Base-by-base conservation (phyloP, 2,329 filamentous ascomycete species). In the Teratosphaeria destructans region DNA sequence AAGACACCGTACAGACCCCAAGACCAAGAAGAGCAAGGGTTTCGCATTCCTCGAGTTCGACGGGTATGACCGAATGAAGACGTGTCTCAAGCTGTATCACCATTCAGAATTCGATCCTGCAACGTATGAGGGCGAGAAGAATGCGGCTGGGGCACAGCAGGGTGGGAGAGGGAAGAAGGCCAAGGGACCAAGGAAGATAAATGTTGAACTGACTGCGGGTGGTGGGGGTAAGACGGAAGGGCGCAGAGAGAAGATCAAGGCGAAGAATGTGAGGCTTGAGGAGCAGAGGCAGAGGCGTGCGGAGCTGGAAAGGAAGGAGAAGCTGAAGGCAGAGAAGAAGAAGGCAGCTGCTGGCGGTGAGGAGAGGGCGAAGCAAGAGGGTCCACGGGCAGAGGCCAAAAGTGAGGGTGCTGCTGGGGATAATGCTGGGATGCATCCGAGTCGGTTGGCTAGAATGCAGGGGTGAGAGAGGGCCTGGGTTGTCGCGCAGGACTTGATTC, bases 41-140 rank as follows among this genome's bases (percentile, higher is more conserved):
- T 87, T 88, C 68, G 90, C 89, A 5, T 95, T 96, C 74, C 79
- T 97, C 67, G 93, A 97, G 74, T 97, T 96, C 71, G 85, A 85
- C 64, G 82, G 85, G 66, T 95, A 86, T 76, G 88, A 92, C 75
- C 85, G 88, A 71, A 95, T 96, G 90, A 89, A 95, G 79, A 94
- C 90, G 35, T 95, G 90, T 71, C 80, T 97, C 62, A 89, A 92
- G 74, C 85, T 90, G 64, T 93, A 93, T 76, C 92, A 97, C 76
- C 92, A 96, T 76, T 88, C 85, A 61, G 81, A 81, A 64, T 95
- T 96, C 71, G 77, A 84, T 61, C 80, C 66, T 6, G 65, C 68
- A 59, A 65, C 64, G 11, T 59, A 61, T 12, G 59, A 60, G 5
- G 59, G 53, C 1, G 60, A 58, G 49, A 62, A 58, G 47, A 63